Percentiles rank a stretch among this genome's conserved stretches.
Conservation (phyloP, 2,329 filamentous ascomycete species). For the Tolypocladium nubicola region DNA sequence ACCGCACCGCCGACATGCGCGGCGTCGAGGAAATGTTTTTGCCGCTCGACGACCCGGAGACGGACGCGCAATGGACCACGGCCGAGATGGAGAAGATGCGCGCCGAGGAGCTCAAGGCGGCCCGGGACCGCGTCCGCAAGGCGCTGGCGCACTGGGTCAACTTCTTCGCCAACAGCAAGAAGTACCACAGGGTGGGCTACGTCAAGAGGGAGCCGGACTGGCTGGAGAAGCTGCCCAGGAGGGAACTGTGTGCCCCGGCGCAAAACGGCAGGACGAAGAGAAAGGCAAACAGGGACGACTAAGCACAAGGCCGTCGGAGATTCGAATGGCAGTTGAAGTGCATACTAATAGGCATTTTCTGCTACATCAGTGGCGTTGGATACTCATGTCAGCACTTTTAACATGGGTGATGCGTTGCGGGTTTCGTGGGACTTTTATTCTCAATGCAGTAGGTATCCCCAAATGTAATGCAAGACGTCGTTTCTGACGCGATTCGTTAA, state of each 20-base stretch:
- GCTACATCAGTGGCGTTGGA: background rate
- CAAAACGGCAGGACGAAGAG: slow-evolving; percentile 44
- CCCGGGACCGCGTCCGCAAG: slow-evolving; percentile 52
- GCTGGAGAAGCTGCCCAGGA: slow-evolving; percentile 50
- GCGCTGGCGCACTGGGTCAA: slow-evolving; percentile 70
- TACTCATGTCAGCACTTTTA: background rate
- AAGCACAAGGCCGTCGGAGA: background rate
- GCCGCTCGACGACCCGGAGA: slow-evolving; percentile 48
- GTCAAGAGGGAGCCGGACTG: slow-evolving; percentile 53
- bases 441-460: background rate
- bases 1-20: slow-evolving; percentile 72
- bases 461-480: background rate
- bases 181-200: slow-evolving; percentile 72
- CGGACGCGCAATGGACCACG: slow-evolving; percentile 48
- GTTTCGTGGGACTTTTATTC: background rate
- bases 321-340: background rate
- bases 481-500: background rate
- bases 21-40: slow-evolving; percentile 83
- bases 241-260: slow-evolving; percentile 61
- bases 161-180: slow-evolving; percentile 70
- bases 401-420: background rate
- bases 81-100: slow-evolving; percentile 42
- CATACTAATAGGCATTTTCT: background rate
- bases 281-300: slow-evolving; percentile 17
- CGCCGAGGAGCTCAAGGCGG: slow-evolving; percentile 53